Percentiles rank a stretch among this genome's conserved stretches.
Evolutionary conservation across 2,329 filamentous ascomycete species (phyloP).

Genomic region (Beauveria pseudobassiana): DNA sequence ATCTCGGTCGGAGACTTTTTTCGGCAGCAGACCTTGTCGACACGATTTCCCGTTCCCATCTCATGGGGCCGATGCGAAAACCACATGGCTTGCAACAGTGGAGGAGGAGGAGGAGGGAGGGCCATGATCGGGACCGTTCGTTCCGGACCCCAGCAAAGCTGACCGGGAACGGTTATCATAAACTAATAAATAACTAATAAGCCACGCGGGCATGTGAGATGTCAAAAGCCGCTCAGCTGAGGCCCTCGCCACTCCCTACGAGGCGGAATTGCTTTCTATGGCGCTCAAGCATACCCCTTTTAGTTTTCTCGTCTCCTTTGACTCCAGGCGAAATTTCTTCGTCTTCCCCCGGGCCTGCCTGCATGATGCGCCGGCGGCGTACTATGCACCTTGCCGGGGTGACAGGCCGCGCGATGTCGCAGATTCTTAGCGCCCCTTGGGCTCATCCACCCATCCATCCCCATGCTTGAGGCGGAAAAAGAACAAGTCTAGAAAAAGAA

Average conservation of each 20-base stretch:
- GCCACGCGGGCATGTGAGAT: not conserved
- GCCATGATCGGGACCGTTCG: slow-evolving; percentile 9
- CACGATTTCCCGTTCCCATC: not conserved
- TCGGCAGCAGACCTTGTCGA: not conserved
- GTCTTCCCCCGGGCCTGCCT: not conserved
- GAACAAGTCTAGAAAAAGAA: not conserved
- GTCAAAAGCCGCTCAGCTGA: slow-evolving; percentile 5
- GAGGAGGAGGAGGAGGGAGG: not conserved
- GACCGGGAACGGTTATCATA: not conserved
- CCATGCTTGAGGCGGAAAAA: not conserved
- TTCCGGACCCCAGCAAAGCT: not conserved
- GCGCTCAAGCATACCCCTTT: too few relatives aligned
- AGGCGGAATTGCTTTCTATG: slow-evolving; percentile 4
- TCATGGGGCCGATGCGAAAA: not conserved
- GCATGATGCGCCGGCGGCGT: slow-evolving; percentile 4
- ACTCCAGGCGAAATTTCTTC: not conserved
- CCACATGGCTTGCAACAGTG: not conserved
- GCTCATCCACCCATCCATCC: not conserved
- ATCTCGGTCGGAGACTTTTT: not conserved
- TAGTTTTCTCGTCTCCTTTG: not conserved
- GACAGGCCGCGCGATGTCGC: not conserved
- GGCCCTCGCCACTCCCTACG: not conserved
- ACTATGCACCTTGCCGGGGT: not conserved
- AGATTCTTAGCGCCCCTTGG: slow-evolving; percentile 1
- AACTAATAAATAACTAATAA: too few relatives aligned